These are phyloP conservation scores for Ramicandelaber brevisporus DNA, from an alignment of 192 early-diverging fungal species.

Conservation along the genomic window DNA sequence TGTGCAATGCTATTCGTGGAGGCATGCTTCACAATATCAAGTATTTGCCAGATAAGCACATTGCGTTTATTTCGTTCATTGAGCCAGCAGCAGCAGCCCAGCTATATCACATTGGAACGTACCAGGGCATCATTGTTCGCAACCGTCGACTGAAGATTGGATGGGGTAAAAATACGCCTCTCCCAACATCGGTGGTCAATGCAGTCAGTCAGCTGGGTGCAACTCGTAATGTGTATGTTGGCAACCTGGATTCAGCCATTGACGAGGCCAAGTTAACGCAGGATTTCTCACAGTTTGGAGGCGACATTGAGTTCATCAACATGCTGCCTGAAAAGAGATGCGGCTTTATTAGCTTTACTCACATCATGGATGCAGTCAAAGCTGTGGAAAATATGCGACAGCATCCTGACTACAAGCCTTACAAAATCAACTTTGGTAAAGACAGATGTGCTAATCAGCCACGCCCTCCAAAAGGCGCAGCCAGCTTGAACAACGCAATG, in stretches of 20 bases:
- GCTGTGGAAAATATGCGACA: too few species aligned
- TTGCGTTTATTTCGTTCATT: conserved; percentile 65
- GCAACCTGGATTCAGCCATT: conserved; percentile 30
- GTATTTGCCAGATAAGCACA: conserved; percentile 48
- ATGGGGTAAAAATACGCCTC: conserved; percentile 46
- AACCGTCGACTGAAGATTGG: conserved; percentile 50
- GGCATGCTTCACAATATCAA: conserved; percentile 58
- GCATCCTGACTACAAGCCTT: conserved; percentile 28
- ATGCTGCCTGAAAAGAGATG: conserved; percentile 58
- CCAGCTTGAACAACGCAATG: too few species aligned
- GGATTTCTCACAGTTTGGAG: conserved; percentile 61
- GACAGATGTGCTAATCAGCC: conserved; percentile 71
- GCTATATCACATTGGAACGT: conserved; percentile 28
- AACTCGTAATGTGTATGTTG: conserved; percentile 62
- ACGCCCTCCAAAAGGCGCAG: conserved; percentile 8
- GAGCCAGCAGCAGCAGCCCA: conserved; percentile 34
- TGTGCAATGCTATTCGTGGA: conserved; percentile 75
- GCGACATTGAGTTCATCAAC: conserved; percentile 69
- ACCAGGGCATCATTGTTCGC: conserved; percentile 38
- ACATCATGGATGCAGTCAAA: conserved; percentile 42
- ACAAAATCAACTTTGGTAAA: conserved; percentile 54
- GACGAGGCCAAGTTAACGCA: conserved; percentile 36
- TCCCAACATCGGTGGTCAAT: conserved; percentile 23
- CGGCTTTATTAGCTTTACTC: conserved; percentile 67
- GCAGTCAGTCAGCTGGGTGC: conserved; percentile 36